Conservation (phyloP, 116 monocot genomes). For the Trichopus zeylanicus region DNA sequence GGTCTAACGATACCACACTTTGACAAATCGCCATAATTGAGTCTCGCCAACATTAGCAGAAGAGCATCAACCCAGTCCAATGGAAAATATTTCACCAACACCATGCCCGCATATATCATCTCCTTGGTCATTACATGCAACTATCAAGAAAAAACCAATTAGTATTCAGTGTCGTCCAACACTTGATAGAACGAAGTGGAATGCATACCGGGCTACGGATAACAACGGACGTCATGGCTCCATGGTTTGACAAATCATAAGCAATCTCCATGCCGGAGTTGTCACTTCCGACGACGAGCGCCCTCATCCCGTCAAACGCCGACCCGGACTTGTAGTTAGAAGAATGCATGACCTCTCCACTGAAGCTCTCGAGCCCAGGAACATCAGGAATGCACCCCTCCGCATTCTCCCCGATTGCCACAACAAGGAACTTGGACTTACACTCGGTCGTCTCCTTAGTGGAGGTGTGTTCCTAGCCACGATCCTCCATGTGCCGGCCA, state of each 20-base stretch:
- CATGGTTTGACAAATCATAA: conserved; percentile 6
- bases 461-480: background rate
- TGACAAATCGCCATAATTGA: conserved; percentile 20
- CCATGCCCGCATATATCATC: conserved; percentile 22
- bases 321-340: background rate
- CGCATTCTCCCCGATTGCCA: background rate
- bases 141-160: background rate
- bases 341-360: background rate
- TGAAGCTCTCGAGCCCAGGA: background rate
- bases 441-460: background rate
- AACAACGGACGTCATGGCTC: background rate
- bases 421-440: background rate
- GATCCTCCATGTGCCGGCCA: background rate
- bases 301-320: background rate
- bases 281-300: background rate
- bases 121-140: conserved; percentile 28
- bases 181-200: background rate
- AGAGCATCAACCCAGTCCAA: conserved; percentile 8
- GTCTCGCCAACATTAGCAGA: conserved; percentile 4
- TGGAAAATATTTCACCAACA: conserved; percentile 13
- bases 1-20: conserved; percentile 23
- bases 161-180: background rate
- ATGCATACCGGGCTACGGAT: conserved; percentile 4
- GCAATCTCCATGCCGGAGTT: conserved; percentile 10
- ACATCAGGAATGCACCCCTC: background rate